Evolutionary conservation across 1,139 yeast genomes (phyloP), one percentile per base, ranked within the genome.

Genomic region (Blastobotrys persicus): DNA sequence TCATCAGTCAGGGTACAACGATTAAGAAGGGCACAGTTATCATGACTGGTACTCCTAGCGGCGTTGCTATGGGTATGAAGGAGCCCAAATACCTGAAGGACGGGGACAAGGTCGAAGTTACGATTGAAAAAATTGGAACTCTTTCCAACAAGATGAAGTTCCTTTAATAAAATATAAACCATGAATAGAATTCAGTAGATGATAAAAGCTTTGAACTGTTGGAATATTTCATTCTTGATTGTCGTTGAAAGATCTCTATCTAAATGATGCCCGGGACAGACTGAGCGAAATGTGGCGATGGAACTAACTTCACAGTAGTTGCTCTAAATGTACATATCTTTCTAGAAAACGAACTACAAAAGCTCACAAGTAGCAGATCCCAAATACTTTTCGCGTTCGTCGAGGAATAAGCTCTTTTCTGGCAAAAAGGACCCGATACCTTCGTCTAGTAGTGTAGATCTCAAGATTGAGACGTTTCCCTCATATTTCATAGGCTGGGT

Each of bases 401-500:
- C 9, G 5, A 6, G 28, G 28, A 23, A 23, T 23, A 23, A 9
- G 28, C 28, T 6, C 9, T 23, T 23, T 23, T 23, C 28, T 6
- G 28, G 28, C 5, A 23, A 9, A 23, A 23, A 23, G 5, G 28
- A 6, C 9, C 9, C 28, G 5, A 23, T 23, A 9, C 28, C 28
- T 5, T 23, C 9, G 28, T 23, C 28, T 23, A 23, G 9, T 9
- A 23, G 9, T 5, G 28, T 23, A 5, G 9, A 5, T 9, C 28
- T 23, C 28, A 23, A 23, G 28, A 23, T 23, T 23, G 28, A 23
- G 9, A 23, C 42, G 57, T 23, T 56, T 4, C 64, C 66, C 9
- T 61, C 49, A 23, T 54, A 52, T 34, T 55, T 56, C 58, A 55
- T 59, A 18, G 67, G 67, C 7, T 55, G 45, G 2, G 67, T 60